These are phyloP conservation scores for Aspergillus vadensis DNA, from an alignment of 2,329 filamentous ascomycete genomes.

Conservation along the genomic window DNA sequence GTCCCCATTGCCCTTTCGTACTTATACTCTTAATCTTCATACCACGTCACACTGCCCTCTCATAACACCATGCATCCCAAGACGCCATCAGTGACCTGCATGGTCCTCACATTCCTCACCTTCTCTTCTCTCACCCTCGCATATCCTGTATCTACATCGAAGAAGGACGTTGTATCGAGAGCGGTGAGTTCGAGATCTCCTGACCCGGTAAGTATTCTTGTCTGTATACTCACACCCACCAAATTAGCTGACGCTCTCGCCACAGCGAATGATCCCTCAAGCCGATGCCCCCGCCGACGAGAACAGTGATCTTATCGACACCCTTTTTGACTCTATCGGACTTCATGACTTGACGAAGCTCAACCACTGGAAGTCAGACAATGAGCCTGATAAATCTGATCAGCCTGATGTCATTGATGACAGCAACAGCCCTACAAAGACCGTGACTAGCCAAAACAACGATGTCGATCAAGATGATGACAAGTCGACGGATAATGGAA, in stretches of 20 bases:
- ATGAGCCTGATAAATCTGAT: not conserved
- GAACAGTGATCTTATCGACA: conserved; percentile 14
- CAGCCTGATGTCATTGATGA: conserved; percentile 5
- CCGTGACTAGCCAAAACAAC: not conserved
- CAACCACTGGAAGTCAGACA: conserved; percentile 11
- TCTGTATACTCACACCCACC: not conserved
- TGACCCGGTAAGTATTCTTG: conserved; percentile 6
- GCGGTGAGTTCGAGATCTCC: conserved; percentile 7
- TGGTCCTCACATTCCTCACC: conserved; percentile 9
- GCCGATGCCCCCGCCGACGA: conserved; percentile 8
- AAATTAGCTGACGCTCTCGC: not conserved
- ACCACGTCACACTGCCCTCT: not conserved
- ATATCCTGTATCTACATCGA: conserved; percentile 2
- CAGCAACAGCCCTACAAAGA: conserved; percentile 6
- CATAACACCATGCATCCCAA: conserved; percentile 11
- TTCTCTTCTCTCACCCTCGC: conserved; percentile 11
- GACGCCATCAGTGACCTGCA: conserved; percentile 8
- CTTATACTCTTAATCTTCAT: not conserved
- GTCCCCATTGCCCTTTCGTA: not conserved
- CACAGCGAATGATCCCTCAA: conserved; percentile 27
- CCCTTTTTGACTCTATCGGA: conserved; percentile 23
- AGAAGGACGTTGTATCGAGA: not conserved
- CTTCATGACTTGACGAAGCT: conserved; percentile 10
- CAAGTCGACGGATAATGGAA: not conserved
- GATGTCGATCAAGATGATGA: not conserved